phyloP scores from a whole-genome alignment of 176 grass and related monocot genomes.

The Pontederia crassipes region DNA sequence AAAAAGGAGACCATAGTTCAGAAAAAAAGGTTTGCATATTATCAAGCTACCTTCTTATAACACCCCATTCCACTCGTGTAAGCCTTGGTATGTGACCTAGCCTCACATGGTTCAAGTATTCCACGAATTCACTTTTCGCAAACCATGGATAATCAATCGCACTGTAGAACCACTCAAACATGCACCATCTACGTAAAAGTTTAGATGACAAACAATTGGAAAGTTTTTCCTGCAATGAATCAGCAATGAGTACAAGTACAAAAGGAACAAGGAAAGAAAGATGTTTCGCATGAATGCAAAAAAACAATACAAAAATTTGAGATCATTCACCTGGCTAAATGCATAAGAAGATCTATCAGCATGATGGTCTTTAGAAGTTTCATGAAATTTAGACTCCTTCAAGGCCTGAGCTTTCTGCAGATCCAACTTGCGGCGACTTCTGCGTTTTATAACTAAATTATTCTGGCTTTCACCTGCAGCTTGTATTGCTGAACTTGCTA shows the following conservation, averaged over 20 bases:
- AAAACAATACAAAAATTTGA: slow-evolving; percentile 38
- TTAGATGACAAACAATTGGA: slow-evolving; percentile 76
- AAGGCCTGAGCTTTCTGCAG: slow-evolving; percentile 51
- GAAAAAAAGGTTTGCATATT: neutral
- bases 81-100: slow-evolving; percentile 82
- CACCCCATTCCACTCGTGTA: slow-evolving; percentile 86
- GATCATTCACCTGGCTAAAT: slow-evolving; percentile 31
- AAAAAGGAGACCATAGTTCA: slow-evolving; percentile 8
- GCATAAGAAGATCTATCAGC: slow-evolving; percentile 37
- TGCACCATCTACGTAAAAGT: slow-evolving; percentile 81
- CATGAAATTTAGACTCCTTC: slow-evolving; percentile 42
- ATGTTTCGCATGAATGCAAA: neutral
- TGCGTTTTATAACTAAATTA: slow-evolving; percentile 46
- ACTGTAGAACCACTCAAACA: slow-evolving; percentile 99
- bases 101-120: slow-evolving; percentile 94
- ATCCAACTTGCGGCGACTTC: slow-evolving; percentile 53
- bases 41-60: slow-evolving; percentile 57
- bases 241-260: neutral
- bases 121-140: slow-evolving; percentile 90
- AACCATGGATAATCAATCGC: slow-evolving; percentile 98
- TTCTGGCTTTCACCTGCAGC: slow-evolving; percentile 23
- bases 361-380: slow-evolving; percentile 31
- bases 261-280: slow-evolving; percentile 20
- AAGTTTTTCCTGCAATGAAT: slow-evolving; percentile 52
- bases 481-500: slow-evolving; percentile 28